These are phyloP conservation scores for Chrysochromulina parva DNA, from an alignment of 78 protist species.

Conservation along the genomic window DNA sequence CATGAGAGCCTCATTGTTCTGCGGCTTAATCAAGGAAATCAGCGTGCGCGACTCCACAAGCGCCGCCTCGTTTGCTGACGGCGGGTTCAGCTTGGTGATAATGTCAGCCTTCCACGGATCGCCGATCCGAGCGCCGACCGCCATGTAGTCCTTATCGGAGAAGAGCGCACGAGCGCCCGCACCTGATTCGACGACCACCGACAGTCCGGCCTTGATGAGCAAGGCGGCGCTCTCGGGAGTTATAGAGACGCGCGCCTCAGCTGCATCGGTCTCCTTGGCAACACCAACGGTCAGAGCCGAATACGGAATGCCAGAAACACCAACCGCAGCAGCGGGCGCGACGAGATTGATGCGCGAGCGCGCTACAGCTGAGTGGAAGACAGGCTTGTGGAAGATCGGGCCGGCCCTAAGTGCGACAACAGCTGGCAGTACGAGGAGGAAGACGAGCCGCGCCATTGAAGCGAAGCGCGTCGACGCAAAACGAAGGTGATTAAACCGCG, in stretches of 20 bases:
- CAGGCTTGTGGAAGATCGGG: too few species aligned
- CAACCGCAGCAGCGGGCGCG: too few species aligned
- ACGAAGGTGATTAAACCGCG: too few species aligned
- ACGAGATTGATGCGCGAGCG: too few species aligned
- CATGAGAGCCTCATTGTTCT: constrained; percentile 1
- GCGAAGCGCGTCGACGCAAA: too few species aligned
- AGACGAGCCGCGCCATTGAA: too few species aligned
- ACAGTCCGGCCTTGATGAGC: constrained; percentile 50
- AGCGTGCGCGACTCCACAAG: not conserved
- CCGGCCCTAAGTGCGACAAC: too few species aligned
- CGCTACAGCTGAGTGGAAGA: too few species aligned
- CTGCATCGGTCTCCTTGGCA: not conserved
- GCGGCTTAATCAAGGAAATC: constrained; percentile 29
- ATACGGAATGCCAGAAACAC: not conserved
- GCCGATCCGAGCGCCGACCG: constrained; percentile 39
- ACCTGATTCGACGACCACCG: constrained; percentile 42
- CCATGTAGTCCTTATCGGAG: constrained; percentile 37
- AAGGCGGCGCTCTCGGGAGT: constrained; percentile 2
- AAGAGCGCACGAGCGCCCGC: constrained; percentile 49
- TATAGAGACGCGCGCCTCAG: constrained; percentile 54
- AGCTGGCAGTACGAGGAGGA: too few species aligned
- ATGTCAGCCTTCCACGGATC: constrained; percentile 36
- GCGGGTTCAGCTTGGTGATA: constrained; percentile 39
- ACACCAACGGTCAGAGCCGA: not conserved
- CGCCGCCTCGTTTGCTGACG: constrained; percentile 6